Conservation (phyloP, 2,329 filamentous ascomycete species). For the Colletotrichum nymphaeae region DNA sequence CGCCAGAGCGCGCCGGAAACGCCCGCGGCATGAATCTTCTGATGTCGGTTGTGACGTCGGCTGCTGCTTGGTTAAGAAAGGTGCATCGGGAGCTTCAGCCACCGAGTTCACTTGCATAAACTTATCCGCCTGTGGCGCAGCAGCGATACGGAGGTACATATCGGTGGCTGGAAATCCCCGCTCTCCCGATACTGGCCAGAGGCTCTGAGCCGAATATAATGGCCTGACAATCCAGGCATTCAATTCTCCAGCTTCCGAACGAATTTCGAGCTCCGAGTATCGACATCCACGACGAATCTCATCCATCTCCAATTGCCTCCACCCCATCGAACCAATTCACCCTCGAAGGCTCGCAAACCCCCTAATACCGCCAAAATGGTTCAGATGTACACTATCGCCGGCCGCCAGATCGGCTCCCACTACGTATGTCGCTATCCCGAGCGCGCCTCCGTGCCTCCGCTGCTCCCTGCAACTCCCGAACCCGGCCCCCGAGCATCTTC, state of each 20-base stretch:
- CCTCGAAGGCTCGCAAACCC: slow-evolving; percentile 39
- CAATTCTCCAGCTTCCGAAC: slow-evolving; percentile 29
- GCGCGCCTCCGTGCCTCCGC: slow-evolving; percentile 1
- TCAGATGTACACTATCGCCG: slow-evolving; percentile 65
- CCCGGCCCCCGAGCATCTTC: slow-evolving; percentile 19
- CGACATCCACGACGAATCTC: slow-evolving; percentile 24
- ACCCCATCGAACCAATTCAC: slow-evolving; percentile 42
- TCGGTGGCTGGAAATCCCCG: slow-evolving; percentile 21
- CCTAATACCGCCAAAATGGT: slow-evolving; percentile 55
- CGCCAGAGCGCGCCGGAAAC: slow-evolving; percentile 28
- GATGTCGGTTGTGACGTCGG: slow-evolving; percentile 29
- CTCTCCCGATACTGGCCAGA: not conserved
- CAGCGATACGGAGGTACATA: not conserved
- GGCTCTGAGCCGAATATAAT: not conserved
- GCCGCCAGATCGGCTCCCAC: slow-evolving; percentile 71
- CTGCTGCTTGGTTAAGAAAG: slow-evolving; percentile 13
- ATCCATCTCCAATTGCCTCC: slow-evolving; percentile 43
- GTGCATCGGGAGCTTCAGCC: slow-evolving; percentile 24
- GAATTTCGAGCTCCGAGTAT: slow-evolving; percentile 39
- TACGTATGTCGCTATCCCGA: slow-evolving; percentile 58
- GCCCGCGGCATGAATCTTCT: slow-evolving; percentile 31
- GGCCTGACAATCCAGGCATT: slow-evolving; percentile 32
- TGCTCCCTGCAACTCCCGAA: slow-evolving; percentile 9
- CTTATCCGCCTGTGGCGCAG: not conserved
- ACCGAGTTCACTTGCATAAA: not conserved